Conservation (phyloP, 2,329 filamentous ascomycete species). For the Taxawa tesnikishii region DNA sequence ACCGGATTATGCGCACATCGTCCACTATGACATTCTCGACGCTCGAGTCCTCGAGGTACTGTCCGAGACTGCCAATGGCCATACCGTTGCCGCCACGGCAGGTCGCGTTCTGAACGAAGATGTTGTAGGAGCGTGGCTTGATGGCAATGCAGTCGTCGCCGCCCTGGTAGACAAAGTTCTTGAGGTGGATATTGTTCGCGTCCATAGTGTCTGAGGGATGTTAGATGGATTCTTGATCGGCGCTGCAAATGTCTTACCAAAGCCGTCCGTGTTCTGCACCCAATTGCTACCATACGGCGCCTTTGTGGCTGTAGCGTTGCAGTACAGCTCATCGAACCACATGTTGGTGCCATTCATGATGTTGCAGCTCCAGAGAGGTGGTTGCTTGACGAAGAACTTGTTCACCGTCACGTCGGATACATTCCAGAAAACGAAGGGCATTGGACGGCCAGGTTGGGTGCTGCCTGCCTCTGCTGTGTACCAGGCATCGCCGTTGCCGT, state of each 20-base stretch:
- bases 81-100: conserved; percentile 43
- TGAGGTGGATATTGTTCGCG: conserved; percentile 34
- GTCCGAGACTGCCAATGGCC: conserved; percentile 40
- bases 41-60: conserved; percentile 42
- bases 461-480: conserved; percentile 35
- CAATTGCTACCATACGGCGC: conserved; percentile 41
- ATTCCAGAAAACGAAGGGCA: conserved; percentile 49
- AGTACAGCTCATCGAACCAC: conserved; percentile 37
- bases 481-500: conserved; percentile 44
- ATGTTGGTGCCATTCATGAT: conserved; percentile 47
- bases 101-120: conserved; percentile 38
- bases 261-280: conserved; percentile 47
- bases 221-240: not conserved
- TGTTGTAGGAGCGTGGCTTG: conserved; percentile 52
- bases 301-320: conserved; percentile 37
- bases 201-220: conserved; percentile 46
- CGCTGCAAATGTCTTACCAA: conserved; percentile 19
- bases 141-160: conserved; percentile 50
- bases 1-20: conserved; percentile 30
- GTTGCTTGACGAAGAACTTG: conserved; percentile 39
- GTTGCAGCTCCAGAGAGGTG: conserved; percentile 42
- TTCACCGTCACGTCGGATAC: conserved; percentile 41
- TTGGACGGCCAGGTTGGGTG: conserved; percentile 39
- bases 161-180: conserved; percentile 41
- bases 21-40: conserved; percentile 37